Conservation (phyloP, 441 rosid genomes). For the Populus hybrid region DNA sequence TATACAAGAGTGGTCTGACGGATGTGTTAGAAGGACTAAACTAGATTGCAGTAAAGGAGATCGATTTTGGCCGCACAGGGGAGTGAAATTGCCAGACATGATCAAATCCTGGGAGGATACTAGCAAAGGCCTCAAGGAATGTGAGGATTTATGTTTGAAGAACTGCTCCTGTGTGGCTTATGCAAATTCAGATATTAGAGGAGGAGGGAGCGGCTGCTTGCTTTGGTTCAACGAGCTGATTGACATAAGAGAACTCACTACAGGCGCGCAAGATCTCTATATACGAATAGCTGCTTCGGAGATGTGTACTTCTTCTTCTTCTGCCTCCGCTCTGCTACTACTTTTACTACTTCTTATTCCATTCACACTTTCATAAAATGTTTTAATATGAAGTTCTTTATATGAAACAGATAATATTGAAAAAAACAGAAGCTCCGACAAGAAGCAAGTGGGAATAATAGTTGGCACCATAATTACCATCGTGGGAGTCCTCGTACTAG, state of each 20-base stretch:
- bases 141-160: slow-evolving; percentile 38
- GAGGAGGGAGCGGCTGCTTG: slow-evolving; percentile 55
- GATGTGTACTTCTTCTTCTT: slow-evolving; percentile 11
- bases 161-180: slow-evolving; percentile 72
- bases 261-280: slow-evolving; percentile 29
- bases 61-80: slow-evolving; percentile 36
- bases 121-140: slow-evolving; percentile 37
- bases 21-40: slow-evolving; percentile 48
- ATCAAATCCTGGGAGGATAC: slow-evolving; percentile 26
- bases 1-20: slow-evolving; percentile 47
- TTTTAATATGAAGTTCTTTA: too few species aligned
- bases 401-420: too few species aligned
- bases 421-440: not conserved
- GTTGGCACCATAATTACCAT: not conserved
- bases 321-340: not conserved
- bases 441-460: not conserved
- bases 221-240: slow-evolving; percentile 40
- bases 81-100: slow-evolving; percentile 62
- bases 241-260: slow-evolving; percentile 20
- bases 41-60: slow-evolving; percentile 38
- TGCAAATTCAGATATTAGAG: slow-evolving; percentile 45
- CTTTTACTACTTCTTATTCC: too few species aligned
- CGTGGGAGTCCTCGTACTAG: not conserved
- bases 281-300: slow-evolving; percentile 31
- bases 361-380: too few species aligned